Conservation (phyloP, 441 rosid species). For the Euphorbia celastroides region DNA sequence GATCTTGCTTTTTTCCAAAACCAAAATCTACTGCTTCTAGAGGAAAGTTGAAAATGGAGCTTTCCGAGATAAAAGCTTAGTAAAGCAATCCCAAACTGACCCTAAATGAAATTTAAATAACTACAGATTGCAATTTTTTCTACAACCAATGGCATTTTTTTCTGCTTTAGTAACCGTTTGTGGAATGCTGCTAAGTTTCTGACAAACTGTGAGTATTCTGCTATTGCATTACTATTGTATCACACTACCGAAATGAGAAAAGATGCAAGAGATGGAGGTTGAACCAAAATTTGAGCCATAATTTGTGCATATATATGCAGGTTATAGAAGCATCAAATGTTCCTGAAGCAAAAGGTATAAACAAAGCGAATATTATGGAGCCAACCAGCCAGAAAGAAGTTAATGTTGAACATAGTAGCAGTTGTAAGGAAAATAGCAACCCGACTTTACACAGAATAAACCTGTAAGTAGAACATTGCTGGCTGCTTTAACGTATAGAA, state of each 20-base stretch:
- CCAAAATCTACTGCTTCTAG: too few species aligned
- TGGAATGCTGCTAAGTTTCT: background rate
- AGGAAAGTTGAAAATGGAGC: too few species aligned
- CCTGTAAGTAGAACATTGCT: constrained; percentile 44
- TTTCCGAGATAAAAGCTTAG: too few species aligned
- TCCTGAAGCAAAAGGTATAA: constrained; percentile 18
- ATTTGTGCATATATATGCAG: constrained; percentile 28
- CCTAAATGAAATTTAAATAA: background rate
- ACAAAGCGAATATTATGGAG: constrained; percentile 16
- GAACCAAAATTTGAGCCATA: too few species aligned
- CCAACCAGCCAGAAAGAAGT: constrained; percentile 18
- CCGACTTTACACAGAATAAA: constrained; percentile 62
- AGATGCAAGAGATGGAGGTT: too few species aligned
- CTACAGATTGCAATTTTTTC: background rate
- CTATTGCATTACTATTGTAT: too few species aligned
- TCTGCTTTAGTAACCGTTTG: background rate
- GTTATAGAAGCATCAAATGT: constrained; percentile 25
- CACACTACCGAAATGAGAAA: too few species aligned
- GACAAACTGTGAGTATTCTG: too few species aligned
- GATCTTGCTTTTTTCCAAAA: too few species aligned
- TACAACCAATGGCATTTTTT: too few species aligned
- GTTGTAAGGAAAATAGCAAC: constrained; percentile 30
- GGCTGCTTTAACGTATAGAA: background rate
- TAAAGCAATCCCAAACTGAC: too few species aligned
- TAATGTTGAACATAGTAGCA: constrained; percentile 26